Conservation (phyloP, 352 stramenopile genomes). For the Phytophthora uliginosa region DNA sequence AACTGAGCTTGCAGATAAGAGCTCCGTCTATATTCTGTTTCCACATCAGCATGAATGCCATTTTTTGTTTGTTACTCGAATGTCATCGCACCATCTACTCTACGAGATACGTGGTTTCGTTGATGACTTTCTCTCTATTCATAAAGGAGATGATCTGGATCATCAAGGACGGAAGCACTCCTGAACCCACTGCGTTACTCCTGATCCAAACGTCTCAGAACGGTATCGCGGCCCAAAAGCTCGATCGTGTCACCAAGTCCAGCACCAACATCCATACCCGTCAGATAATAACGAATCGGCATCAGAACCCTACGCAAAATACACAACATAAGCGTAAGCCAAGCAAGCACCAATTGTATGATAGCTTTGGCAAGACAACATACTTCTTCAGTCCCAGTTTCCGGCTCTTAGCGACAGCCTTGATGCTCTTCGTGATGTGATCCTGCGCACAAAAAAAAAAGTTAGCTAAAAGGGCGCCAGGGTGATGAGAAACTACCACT, state of each 20-base stretch:
- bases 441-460: constrained; percentile 49
- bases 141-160: not conserved
- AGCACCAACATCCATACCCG: constrained; percentile 88
- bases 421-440: constrained; percentile 82
- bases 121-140: constrained; percentile 5
- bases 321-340: constrained; percentile 14
- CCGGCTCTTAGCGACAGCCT: constrained; percentile 75
- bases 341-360: not conserved
- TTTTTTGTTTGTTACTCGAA: constrained; percentile 23
- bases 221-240: constrained; percentile 71
- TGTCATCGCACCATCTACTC: not conserved
- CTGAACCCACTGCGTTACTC: not conserved
- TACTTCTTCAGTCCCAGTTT: constrained; percentile 89
- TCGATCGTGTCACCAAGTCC: constrained; percentile 87
- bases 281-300: constrained; percentile 89
- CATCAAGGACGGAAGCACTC: not conserved
- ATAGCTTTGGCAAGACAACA: constrained; percentile 20
- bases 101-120: not conserved
- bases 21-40: constrained; percentile 28
- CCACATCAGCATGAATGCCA: constrained; percentile 22
- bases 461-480: constrained; percentile 4
- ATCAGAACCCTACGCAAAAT: constrained; percentile 76
- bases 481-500: not conserved
- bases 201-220: constrained; percentile 57
- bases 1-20: constrained; percentile 27